Percentiles rank a stretch among this genome's conserved stretches.
phyloP scores from a whole-genome alignment of 148 eudicot genomes.

The Fagopyrum tataricum region DNA sequence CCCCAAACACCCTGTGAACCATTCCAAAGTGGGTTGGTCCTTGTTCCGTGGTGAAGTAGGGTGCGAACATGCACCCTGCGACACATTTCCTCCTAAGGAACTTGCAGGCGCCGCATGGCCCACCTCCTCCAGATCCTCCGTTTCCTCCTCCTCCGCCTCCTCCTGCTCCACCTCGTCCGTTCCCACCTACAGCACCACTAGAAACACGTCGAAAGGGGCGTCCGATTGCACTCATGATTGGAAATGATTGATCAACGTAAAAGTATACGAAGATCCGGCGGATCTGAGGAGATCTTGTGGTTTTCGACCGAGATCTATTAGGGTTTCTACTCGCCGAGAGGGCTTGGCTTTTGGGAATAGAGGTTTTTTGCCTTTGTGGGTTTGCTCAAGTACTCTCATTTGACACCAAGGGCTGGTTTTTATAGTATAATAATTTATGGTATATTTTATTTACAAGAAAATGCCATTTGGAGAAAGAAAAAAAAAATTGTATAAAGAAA shows the following conservation, averaged over 20 bases:
- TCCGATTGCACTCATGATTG: background rate
- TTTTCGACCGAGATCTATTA: background rate
- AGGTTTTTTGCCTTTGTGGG: background rate
- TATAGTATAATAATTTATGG: background rate
- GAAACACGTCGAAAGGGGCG: background rate
- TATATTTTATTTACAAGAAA: background rate
- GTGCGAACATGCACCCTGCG: conserved; percentile 45
- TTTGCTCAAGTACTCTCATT: background rate
- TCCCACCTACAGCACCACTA: background rate
- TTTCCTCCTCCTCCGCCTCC: background rate
- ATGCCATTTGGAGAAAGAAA: background rate
- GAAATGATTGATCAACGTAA: background rate
- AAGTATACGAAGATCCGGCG: background rate
- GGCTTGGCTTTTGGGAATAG: background rate
- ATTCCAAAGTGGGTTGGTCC: conserved; percentile 51
- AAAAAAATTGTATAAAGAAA: background rate
- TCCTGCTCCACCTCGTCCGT: background rate
- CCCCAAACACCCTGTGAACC: conserved; percentile 58
- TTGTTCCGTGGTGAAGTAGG: conserved; percentile 47
- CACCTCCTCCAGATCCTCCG: background rate
- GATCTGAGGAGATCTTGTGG: background rate
- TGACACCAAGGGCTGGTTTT: background rate
- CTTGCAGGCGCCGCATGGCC: conserved; percentile 63
- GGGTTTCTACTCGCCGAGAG: background rate
- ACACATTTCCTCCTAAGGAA: conserved; percentile 46